A percentile compares a stretch with the other conserved stretches of the same genome.
Conservation (phyloP, 768 basidiomycete genomes). For the Suillus subalutaceus region DNA sequence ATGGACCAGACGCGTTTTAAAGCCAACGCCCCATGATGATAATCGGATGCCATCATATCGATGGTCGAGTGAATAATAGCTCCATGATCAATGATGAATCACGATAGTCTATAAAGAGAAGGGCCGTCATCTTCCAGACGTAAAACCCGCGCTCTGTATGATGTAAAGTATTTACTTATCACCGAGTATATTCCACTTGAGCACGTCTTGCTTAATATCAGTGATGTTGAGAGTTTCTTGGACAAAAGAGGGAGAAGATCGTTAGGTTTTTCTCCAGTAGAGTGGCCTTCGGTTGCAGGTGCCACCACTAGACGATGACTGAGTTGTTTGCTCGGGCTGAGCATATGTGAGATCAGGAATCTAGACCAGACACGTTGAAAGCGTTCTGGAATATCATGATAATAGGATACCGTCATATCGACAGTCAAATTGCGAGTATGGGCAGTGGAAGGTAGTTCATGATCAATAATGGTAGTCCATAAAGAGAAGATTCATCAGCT, state of each 20-base stretch:
- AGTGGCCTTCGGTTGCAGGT: background rate
- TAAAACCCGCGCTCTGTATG: background rate
- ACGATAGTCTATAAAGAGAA: background rate
- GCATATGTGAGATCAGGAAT: background rate
- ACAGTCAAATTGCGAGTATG: background rate
- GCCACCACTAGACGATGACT: background rate
- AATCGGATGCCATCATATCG: background rate
- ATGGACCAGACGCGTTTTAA: background rate
- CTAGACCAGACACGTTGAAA: background rate
- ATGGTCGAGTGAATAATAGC: background rate
- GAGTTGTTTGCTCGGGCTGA: background rate
- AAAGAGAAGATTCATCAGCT: background rate
- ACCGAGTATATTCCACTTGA: constrained; percentile 18
- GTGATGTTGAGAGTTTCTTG: constrained; percentile 5
- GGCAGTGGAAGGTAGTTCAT: background rate
- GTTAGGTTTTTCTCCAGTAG: background rate
- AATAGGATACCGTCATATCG: background rate
- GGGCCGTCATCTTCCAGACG: background rate
- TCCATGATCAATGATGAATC: background rate
- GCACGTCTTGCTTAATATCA: constrained; percentile 15
- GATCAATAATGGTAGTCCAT: background rate
- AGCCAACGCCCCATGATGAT: background rate
- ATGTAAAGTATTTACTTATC: constrained; percentile 7
- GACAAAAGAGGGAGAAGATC: background rate
- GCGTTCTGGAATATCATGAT: background rate